A percentile compares a stretch with the other conserved stretches of the same genome.
phyloP scores from a whole-genome alignment of 176 grass and related monocot genomes.

The Carex pumila region DNA sequence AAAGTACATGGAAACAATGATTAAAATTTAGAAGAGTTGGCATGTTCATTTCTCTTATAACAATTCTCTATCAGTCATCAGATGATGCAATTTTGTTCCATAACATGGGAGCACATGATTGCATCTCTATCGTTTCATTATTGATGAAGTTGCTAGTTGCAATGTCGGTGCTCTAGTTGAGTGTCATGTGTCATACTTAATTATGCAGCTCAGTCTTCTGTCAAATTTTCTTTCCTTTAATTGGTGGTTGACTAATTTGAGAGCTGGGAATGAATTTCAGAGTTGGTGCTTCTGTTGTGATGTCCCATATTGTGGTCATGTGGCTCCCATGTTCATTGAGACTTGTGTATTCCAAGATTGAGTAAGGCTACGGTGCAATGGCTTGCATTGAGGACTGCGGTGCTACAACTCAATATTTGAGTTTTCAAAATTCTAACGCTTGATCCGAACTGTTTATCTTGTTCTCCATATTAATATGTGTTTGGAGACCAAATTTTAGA shows the following conservation, averaged over 20 bases:
- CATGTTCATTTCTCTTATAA: not conserved
- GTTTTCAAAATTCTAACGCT: too few species aligned
- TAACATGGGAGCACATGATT: conserved; percentile 8
- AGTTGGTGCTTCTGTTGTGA: not conserved
- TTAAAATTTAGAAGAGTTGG: too few species aligned
- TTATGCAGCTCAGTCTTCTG: too few species aligned
- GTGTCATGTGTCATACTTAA: not conserved
- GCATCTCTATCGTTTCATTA: not conserved
- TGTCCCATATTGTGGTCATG: not conserved
- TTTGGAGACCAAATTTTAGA: too few species aligned
- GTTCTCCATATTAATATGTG: too few species aligned
- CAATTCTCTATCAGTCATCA: not conserved
- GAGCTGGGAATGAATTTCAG: not conserved
- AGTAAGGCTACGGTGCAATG: too few species aligned
- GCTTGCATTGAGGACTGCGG: too few species aligned
- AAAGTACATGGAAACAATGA: not conserved
- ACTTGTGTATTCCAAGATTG: not conserved
- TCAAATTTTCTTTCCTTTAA: not conserved
- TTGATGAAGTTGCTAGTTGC: not conserved
- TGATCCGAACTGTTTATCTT: too few species aligned
- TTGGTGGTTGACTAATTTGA: not conserved
- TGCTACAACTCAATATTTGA: too few species aligned
- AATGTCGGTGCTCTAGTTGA: not conserved
- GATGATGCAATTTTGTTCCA: not conserved
- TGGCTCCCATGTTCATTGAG: not conserved